Evolutionary conservation across 1,284 basidiomycete species (phyloP).

Genomic region (Coriolopsis trogii): DNA sequence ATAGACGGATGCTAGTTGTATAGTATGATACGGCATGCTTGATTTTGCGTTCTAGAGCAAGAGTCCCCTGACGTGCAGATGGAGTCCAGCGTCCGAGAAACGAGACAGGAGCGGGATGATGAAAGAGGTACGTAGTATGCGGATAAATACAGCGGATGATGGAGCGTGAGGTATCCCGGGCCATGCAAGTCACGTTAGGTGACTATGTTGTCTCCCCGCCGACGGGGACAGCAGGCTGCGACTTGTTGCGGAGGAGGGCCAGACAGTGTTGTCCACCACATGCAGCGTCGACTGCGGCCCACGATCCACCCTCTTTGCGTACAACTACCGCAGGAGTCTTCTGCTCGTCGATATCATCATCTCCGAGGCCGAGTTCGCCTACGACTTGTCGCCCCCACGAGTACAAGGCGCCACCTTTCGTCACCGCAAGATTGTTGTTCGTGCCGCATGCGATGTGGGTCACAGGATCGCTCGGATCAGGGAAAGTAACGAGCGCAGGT

Average conservation of each 20-base stretch:
- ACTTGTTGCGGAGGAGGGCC: slow-evolving; percentile 59
- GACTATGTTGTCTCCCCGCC: slow-evolving; percentile 1
- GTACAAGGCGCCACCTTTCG: slow-evolving; percentile 77
- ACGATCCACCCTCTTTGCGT: slow-evolving; percentile 67
- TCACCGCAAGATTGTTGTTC: slow-evolving; percentile 84
- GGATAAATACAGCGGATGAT: slow-evolving; percentile 14
- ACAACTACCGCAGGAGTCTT: slow-evolving; percentile 65
- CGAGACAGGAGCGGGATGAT: not conserved
- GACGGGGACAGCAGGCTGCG: slow-evolving; percentile 14
- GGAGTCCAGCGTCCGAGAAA: slow-evolving; percentile 2
- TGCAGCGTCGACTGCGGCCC: slow-evolving; percentile 59
- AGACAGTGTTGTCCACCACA: slow-evolving; percentile 77
- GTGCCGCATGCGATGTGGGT: slow-evolving; percentile 77
- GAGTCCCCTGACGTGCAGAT: slow-evolving; percentile 11
- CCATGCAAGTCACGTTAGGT: not conserved
- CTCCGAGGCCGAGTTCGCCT: slow-evolving; percentile 63
- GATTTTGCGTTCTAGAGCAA: slow-evolving; percentile 10
- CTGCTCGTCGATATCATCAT: slow-evolving; percentile 44
- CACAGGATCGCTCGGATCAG: slow-evolving; percentile 70
- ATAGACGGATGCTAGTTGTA: slow-evolving; percentile 13
- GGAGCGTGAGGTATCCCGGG: slow-evolving; percentile 17
- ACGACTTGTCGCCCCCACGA: slow-evolving; percentile 86
- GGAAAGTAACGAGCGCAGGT: slow-evolving; percentile 71
- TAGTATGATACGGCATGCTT: slow-evolving; percentile 9
- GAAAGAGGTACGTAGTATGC: slow-evolving; percentile 5